phyloP scores from a whole-genome alignment of 2,329 filamentous ascomycete species.

The Metarhizium brunneum region DNA sequence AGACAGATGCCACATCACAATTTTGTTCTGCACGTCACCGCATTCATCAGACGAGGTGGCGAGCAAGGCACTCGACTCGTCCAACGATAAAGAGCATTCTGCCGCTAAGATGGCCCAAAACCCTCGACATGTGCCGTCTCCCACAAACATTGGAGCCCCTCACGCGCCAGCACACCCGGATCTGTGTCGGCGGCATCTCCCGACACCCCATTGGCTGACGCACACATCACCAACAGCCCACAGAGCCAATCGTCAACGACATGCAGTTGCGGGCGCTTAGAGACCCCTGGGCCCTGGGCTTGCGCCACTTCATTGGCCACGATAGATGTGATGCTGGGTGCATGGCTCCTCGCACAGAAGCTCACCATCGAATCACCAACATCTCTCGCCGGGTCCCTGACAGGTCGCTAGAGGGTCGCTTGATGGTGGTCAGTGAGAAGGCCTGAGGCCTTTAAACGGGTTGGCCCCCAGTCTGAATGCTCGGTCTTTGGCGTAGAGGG shows the following conservation, averaged over 20 bases:
- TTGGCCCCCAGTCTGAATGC: slow-evolving; percentile 11
- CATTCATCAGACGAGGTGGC: not conserved
- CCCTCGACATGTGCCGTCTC: not conserved
- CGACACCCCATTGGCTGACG: slow-evolving; percentile 15
- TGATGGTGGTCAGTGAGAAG: not conserved
- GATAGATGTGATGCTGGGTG: slow-evolving; percentile 4
- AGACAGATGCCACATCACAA: no score
- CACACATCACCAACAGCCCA: slow-evolving; percentile 9
- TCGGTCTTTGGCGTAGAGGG: not conserved
- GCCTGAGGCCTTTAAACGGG: slow-evolving; percentile 5
- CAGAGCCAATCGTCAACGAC: slow-evolving; percentile 17
- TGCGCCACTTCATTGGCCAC: slow-evolving; percentile 17
- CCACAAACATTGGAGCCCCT: not conserved
- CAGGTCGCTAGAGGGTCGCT: not conserved
- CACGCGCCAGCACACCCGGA: not conserved
- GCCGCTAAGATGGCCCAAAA: not conserved
- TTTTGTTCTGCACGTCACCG: not conserved
- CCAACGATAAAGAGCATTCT: not conserved
- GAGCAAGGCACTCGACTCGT: not conserved
- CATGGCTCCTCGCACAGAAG: slow-evolving; percentile 7
- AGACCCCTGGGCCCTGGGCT: slow-evolving; percentile 10
- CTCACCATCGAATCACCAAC: slow-evolving; percentile 1
- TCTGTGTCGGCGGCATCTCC: not conserved
- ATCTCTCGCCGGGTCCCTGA: slow-evolving; percentile 9
- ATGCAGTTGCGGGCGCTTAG: slow-evolving; percentile 23